Percentiles rank a stretch among this genome's conserved stretches.
phyloP scores from a whole-genome alignment of 2,329 filamentous ascomycete genomes.

The Ophiostoma piceae region DNA sequence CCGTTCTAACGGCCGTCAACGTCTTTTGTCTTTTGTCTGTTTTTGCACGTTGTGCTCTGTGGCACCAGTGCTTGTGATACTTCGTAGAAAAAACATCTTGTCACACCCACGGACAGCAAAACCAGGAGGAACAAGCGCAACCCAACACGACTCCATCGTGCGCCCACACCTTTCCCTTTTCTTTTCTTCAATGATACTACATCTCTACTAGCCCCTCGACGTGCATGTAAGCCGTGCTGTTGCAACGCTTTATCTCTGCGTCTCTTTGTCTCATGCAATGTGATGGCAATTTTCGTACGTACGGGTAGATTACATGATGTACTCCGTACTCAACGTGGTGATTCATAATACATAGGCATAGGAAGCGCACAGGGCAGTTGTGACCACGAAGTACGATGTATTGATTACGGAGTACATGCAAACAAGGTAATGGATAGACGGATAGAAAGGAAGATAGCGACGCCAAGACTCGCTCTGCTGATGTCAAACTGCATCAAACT shows the following conservation, averaged over 20 bases:
- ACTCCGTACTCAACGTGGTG: not conserved
- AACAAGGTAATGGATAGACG: not conserved
- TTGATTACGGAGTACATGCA: not conserved
- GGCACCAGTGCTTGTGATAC: slow-evolving; percentile 7
- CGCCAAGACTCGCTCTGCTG: not conserved
- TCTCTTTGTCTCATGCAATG: not conserved
- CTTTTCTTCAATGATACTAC: not conserved
- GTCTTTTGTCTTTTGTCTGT: not conserved
- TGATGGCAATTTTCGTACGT: slow-evolving; percentile 3
- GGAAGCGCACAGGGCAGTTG: not conserved
- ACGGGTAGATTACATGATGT: slow-evolving; percentile 1
- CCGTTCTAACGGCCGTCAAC: not conserved
- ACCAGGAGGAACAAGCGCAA: not conserved
- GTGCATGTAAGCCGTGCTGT: not conserved
- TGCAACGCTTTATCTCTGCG: not conserved
- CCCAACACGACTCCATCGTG: not conserved
- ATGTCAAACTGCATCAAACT: not conserved
- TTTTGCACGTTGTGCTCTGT: not conserved
- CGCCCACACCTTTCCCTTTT: not conserved
- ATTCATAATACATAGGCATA: not conserved
- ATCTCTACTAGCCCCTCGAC: not conserved
- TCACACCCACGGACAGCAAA: not conserved
- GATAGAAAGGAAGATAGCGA: not conserved
- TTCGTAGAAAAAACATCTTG: slow-evolving; percentile 8
- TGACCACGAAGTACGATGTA: not conserved